Percentiles rank a stretch among this genome's conserved stretches.
phyloP scores from a whole-genome alignment of 140 eudicot genomes.

The Senecio squalidus region DNA sequence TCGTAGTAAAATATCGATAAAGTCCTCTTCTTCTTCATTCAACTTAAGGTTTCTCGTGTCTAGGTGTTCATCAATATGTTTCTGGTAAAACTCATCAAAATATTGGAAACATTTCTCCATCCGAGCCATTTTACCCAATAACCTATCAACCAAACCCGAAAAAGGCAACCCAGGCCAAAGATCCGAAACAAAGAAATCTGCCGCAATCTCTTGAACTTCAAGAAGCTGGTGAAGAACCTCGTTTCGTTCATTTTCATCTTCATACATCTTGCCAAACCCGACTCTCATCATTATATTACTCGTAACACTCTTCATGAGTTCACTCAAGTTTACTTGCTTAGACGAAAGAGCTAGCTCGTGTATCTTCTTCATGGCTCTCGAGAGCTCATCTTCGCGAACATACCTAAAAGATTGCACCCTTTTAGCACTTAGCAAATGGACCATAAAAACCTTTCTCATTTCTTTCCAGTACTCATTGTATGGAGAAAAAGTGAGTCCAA shows the following conservation, averaged over 20 bases:
- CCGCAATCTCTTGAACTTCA: conserved; percentile 14
- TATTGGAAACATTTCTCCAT: conserved; percentile 19
- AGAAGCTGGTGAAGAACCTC: conserved; percentile 3
- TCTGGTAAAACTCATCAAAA: conserved; percentile 28
- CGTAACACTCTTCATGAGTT: conserved; percentile 7
- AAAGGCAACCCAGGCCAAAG: conserved; percentile 24
- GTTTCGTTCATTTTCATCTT: conserved; percentile 20
- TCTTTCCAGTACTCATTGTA: conserved; percentile 22
- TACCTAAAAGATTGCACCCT: conserved; percentile 23
- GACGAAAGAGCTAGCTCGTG: conserved; percentile 12
- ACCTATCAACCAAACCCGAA: conserved; percentile 10
- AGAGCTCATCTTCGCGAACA: conserved; percentile 22
- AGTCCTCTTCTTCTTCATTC: conserved; percentile 7
- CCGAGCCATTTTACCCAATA: conserved; percentile 12
- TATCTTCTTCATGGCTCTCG: conserved; percentile 12
- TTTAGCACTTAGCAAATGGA: conserved; percentile 17
- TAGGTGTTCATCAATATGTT: conserved; percentile 28
- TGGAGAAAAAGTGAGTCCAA: conserved; percentile 13
- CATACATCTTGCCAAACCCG: conserved; percentile 28
- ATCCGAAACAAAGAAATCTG: conserved; percentile 23
- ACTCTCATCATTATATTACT: conserved; percentile 18
- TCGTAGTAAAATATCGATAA: conserved; percentile 26
- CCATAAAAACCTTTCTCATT: conserved; percentile 18
- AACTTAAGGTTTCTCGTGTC: conserved; percentile 8
- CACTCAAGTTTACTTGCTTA: conserved; percentile 24